A percentile compares a stretch with the other conserved stretches of the same genome.
phyloP scores from a whole-genome alignment of 495 filamentous ascomycete species.

The Daldinia caldariorum region DNA sequence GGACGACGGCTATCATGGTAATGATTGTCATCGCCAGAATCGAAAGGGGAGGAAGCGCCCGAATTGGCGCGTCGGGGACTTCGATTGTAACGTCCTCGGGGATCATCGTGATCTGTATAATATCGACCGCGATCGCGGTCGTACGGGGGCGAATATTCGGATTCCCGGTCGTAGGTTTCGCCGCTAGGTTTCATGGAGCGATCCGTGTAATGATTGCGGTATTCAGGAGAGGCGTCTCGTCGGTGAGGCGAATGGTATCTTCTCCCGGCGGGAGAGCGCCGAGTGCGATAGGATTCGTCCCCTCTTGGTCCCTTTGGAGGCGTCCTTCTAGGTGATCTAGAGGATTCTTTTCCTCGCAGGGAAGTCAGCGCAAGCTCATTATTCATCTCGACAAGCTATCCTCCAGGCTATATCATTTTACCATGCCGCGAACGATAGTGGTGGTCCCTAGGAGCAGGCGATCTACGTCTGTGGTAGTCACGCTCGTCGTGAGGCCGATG shows the following conservation, averaged over 20 bases:
- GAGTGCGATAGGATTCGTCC: slow-evolving; percentile 40
- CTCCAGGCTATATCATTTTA: slow-evolving; percentile 58
- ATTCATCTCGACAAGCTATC: slow-evolving; percentile 52
- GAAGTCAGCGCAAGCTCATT: slow-evolving; percentile 53
- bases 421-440: slow-evolving; percentile 58
- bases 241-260: slow-evolving; percentile 18
- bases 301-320: slow-evolving; percentile 44
- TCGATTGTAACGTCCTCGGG: slow-evolving; percentile 22
- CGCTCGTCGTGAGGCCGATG: slow-evolving; percentile 45
- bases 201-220: slow-evolving; percentile 25
- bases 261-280: slow-evolving; percentile 24
- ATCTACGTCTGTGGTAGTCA: slow-evolving; percentile 52
- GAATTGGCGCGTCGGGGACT: slow-evolving; percentile 43
- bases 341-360: slow-evolving; percentile 50
- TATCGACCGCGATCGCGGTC: slow-evolving; percentile 31
- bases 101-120: slow-evolving; percentile 34
- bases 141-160: slow-evolving; percentile 15
- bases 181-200: slow-evolving; percentile 1
- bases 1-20: slow-evolving; percentile 41
- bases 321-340: slow-evolving; percentile 49
- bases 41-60: slow-evolving; percentile 38
- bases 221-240: slow-evolving; percentile 29
- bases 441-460: slow-evolving; percentile 44
- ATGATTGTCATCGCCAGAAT: slow-evolving; percentile 36
- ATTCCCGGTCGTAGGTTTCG: slow-evolving; percentile 17